Conservation (phyloP, 2,329 filamentous ascomycete genomes). For the Fusarium compactum region DNA sequence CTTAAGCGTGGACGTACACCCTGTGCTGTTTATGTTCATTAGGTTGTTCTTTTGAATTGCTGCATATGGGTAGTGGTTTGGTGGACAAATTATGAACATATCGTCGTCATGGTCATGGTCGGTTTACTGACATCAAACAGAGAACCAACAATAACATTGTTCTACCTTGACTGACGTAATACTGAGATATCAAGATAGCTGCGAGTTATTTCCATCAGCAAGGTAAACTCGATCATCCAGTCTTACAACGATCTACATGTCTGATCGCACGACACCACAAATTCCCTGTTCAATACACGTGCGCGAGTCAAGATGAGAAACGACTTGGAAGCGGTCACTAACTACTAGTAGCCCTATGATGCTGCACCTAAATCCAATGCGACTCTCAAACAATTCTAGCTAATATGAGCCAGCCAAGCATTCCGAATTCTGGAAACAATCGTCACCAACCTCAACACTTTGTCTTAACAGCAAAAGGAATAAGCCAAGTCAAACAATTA, state of each 20-base stretch:
- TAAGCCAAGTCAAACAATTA: background rate
- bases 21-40: background rate
- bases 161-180: background rate
- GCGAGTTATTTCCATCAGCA: background rate
- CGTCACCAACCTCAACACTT: background rate
- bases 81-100: too few species aligned
- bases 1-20: fast-evolving
- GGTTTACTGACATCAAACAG: too few species aligned
- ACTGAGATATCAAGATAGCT: fast-evolving
- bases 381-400: background rate
- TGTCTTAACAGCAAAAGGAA: background rate
- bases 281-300: background rate
- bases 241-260: background rate
- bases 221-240: background rate
- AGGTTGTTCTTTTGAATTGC: fast-evolving
- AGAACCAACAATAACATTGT: background rate
- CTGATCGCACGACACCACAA: background rate
- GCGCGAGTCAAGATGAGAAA: background rate
- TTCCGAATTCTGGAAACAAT: fast-evolving
- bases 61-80: too few species aligned
- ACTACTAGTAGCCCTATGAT: too few species aligned
- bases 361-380: background rate
- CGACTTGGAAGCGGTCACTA: too few species aligned
- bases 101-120: too few species aligned
- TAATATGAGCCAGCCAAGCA: background rate